Evolutionary conservation across 495 filamentous ascomycete genomes (phyloP).

Genomic region (Aspergillus sparsus): DNA sequence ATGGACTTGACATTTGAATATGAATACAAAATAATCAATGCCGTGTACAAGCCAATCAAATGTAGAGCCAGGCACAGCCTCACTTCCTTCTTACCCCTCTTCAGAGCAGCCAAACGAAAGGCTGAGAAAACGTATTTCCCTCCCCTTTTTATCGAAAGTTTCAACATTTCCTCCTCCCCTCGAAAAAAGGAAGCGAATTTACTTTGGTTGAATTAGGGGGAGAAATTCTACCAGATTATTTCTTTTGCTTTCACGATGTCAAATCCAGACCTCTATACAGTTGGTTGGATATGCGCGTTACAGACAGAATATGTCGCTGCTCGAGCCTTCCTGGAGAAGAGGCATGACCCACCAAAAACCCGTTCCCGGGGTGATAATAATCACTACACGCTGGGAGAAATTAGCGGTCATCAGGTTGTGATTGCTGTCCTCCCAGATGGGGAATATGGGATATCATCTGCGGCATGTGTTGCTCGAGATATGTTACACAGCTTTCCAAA

Average conservation of each 20-base stretch:
- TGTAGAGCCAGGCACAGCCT: background rate
- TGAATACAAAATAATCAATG: background rate
- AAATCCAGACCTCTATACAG: slow-evolving; percentile 15
- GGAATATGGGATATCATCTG: slow-evolving; percentile 15
- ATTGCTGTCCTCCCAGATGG: slow-evolving; percentile 19
- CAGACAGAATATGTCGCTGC: slow-evolving; percentile 21
- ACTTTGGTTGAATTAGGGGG: too few species aligned
- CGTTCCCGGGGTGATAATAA: slow-evolving; percentile 19
- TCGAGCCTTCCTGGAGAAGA: slow-evolving; percentile 19
- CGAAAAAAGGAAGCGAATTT: too few species aligned
- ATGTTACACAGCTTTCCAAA: slow-evolving; percentile 18
- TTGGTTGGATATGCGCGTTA: slow-evolving; percentile 20
- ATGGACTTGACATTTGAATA: background rate
- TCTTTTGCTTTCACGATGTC: slow-evolving; percentile 14
- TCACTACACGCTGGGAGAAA: slow-evolving; percentile 22
- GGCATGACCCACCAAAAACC: slow-evolving; percentile 5
- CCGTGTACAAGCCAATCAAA: background rate
- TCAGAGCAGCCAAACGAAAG: background rate
- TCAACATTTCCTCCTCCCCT: too few species aligned
- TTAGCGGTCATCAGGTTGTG: slow-evolving; percentile 16
- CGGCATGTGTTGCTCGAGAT: slow-evolving; percentile 7
- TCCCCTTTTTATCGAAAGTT: background rate
- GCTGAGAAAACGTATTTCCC: background rate
- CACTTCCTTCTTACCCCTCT: slow-evolving; percentile 11
- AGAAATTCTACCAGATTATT: too few species aligned